Evolutionary conservation across 129 eudicot genomes (phyloP).

Genomic region (Calendula officinalis): DNA sequence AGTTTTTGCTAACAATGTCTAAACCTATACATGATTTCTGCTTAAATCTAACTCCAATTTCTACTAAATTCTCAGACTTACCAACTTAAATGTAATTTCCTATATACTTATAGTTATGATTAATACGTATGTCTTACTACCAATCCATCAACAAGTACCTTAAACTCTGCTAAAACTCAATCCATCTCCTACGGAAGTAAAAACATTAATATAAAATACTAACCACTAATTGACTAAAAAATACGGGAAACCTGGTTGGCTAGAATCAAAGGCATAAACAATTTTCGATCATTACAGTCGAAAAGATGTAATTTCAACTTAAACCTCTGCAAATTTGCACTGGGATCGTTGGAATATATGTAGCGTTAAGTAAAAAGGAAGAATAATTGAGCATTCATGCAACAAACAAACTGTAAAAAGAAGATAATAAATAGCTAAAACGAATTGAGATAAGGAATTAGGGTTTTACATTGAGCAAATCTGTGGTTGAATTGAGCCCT

Average conservation of each 20-base stretch:
- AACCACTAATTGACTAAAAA: constrained; percentile 9
- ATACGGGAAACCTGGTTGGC: too few relatives aligned
- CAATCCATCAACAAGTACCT: constrained; percentile 6
- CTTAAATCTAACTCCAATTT: constrained; percentile 18
- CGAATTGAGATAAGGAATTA: constrained; percentile 16
- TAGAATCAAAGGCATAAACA: neutral
- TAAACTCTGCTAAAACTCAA: constrained; percentile 1
- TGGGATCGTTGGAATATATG: neutral
- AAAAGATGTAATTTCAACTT: neutral
- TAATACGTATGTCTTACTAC: neutral
- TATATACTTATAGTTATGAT: neutral
- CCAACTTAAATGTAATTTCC: neutral
- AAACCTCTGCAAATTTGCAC: constrained; percentile 2
- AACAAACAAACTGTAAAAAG: neutral
- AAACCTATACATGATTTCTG: constrained; percentile 26
- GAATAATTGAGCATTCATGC: constrained; percentile 4
- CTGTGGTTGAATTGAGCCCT: constrained; percentile 28
- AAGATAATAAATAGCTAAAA: constrained; percentile 2
- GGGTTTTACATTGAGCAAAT: constrained; percentile 39
- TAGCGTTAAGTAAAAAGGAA: neutral
- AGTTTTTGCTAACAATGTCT: constrained; percentile 24
- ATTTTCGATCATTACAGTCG: neutral
- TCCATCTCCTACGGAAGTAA: neutral
- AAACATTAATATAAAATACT: neutral
- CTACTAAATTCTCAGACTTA: neutral